Percentiles rank a stretch among this genome's conserved stretches.
Evolutionary conservation across 2,329 filamentous ascomycete genomes (phyloP).

Genomic region (Botryotinia calthae): DNA sequence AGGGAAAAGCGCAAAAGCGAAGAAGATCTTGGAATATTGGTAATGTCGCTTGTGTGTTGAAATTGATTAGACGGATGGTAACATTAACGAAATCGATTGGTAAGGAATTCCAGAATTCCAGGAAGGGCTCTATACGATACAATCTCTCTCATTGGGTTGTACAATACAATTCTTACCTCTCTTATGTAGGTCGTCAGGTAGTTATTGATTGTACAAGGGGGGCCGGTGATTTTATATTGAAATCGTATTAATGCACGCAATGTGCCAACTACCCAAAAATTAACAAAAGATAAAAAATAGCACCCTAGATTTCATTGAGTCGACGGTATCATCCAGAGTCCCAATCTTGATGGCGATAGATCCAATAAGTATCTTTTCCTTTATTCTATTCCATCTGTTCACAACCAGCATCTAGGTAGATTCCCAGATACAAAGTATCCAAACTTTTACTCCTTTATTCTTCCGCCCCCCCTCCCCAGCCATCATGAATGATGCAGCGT

Average conservation of each 20-base stretch:
- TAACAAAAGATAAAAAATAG: neutral
- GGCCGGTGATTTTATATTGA: neutral
- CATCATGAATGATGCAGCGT: neutral
- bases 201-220: neutral
- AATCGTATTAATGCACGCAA: neutral
- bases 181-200: no score
- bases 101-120: neutral
- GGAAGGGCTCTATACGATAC: neutral
- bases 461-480: neutral
- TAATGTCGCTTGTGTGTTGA: neutral
- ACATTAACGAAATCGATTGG: neutral
- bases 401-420: neutral
- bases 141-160: neutral
- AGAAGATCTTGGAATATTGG: neutral
- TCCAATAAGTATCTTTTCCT: neutral
- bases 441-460: conserved; percentile 2
- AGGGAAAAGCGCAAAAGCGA: neutral
- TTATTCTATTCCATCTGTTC: conserved; percentile 1
- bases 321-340: neutral
- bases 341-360: neutral
- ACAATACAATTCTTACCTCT: neutral
- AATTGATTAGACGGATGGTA: neutral
- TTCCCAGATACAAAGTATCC: neutral
- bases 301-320: neutral
- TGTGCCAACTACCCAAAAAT: neutral